phyloP scores from a whole-genome alignment of 768 basidiomycete genomes.

The Agrocybe pediades region DNA sequence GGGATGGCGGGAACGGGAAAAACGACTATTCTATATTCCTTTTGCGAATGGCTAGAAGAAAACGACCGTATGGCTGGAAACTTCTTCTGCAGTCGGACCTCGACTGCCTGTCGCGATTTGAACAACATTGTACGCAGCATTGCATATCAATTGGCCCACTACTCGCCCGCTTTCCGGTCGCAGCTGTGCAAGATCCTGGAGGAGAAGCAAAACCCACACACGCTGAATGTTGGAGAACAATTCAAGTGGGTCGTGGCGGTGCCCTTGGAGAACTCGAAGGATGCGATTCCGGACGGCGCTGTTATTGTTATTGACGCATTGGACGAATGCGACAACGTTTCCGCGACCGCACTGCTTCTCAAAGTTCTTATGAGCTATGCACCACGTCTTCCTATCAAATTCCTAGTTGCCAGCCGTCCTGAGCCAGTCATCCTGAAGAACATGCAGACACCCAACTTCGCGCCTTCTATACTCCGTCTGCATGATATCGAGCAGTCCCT shows the following conservation, averaged over 20 bases:
- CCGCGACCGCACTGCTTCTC: neutral
- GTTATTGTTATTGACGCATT: neutral
- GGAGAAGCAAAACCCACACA: neutral
- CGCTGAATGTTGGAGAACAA: neutral
- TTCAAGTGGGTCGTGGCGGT: neutral
- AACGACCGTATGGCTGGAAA: constrained; percentile 44
- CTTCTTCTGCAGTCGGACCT: constrained; percentile 16
- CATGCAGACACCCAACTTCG: neutral
- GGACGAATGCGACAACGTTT: neutral
- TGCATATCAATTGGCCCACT: constrained; percentile 3
- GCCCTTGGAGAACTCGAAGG: neutral
- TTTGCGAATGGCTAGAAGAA: constrained; percentile 32
- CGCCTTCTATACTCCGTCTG: neutral
- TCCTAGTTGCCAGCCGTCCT: neutral
- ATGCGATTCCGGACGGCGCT: neutral
- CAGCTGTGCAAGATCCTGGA: neutral
- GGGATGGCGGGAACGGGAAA: constrained; percentile 26
- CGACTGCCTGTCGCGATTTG: neutral
- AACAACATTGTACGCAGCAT: constrained; percentile 5
- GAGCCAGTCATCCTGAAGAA: neutral
- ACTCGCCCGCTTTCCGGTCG: neutral
- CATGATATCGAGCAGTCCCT: neutral
- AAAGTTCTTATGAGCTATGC: neutral
- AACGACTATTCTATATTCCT: constrained; percentile 22
- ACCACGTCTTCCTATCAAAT: neutral